Conservation (phyloP, 2,329 filamentous ascomycete genomes). For the Arthrinium puccinioides region DNA sequence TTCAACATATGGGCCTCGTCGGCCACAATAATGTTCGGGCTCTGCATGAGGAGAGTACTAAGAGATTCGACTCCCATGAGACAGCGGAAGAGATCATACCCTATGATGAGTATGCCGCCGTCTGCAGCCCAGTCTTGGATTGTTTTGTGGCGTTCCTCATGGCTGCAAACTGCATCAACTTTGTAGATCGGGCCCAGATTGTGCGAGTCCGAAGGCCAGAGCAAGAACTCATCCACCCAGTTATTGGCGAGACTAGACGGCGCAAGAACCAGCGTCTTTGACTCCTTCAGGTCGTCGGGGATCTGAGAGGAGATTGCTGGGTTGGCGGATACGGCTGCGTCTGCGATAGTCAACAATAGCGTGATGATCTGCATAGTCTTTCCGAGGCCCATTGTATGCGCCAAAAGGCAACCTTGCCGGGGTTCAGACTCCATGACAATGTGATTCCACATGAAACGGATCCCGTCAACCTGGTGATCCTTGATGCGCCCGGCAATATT, state of each 20-base stretch:
- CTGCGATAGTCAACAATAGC: slow-evolving; percentile 66
- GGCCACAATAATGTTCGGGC: slow-evolving; percentile 67
- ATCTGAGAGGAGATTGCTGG: slow-evolving; percentile 55
- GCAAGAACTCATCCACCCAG: slow-evolving; percentile 70
- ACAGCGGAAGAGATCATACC: slow-evolving; percentile 61
- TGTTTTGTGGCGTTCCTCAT: slow-evolving; percentile 30
- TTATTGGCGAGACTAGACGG: slow-evolving; percentile 71
- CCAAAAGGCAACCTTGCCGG: slow-evolving; percentile 70
- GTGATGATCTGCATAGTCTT: slow-evolving; percentile 92
- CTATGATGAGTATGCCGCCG: slow-evolving; percentile 71
- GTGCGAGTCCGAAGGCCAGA: slow-evolving; percentile 53
- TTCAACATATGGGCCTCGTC: slow-evolving; percentile 84
- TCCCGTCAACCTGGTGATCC: slow-evolving; percentile 71
- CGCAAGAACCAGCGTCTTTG: slow-evolving; percentile 66
- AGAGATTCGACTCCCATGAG: slow-evolving; percentile 25
- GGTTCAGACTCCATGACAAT: slow-evolving; percentile 53
- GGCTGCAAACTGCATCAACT: slow-evolving; percentile 36
- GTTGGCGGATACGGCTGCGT: slow-evolving; percentile 55
- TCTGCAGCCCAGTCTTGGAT: slow-evolving; percentile 52
- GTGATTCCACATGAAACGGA: slow-evolving; percentile 86
- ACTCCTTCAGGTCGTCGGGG: slow-evolving; percentile 53
- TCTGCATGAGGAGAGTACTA: slow-evolving; percentile 43
- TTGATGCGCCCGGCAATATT: slow-evolving; percentile 63
- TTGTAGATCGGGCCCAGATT: slow-evolving; percentile 49
- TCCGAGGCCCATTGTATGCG: slow-evolving; percentile 86